Conservation (phyloP, 148 eudicot species). For the Vaccinium vitisidaea region DNA sequence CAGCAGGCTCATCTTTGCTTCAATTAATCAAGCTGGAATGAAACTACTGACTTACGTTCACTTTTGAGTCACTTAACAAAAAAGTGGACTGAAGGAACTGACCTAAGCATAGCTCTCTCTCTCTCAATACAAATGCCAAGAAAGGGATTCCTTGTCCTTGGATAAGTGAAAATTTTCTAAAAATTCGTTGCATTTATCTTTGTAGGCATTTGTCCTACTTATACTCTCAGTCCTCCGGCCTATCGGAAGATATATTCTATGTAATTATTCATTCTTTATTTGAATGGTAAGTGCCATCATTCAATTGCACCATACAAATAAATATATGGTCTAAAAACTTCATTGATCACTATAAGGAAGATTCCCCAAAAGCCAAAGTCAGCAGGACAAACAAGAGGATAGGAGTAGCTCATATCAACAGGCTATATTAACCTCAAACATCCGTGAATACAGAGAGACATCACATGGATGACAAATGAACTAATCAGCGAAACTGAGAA, state of each 20-base stretch:
- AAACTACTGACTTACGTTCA: too few relatives aligned
- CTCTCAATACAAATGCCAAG: too few relatives aligned
- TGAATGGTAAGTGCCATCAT: neutral
- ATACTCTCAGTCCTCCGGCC: too few relatives aligned
- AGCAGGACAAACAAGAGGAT: neutral
- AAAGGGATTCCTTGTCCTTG: too few relatives aligned
- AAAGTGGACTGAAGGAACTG: too few relatives aligned
- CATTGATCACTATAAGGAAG: neutral
- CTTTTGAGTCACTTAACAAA: too few relatives aligned
- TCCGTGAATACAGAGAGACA: neutral
- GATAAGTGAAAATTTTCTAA: too few relatives aligned
- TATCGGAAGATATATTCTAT: neutral
- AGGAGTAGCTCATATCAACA: constrained; percentile 2
- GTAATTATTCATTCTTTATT: neutral
- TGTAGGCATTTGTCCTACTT: too few relatives aligned
- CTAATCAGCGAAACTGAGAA: neutral
- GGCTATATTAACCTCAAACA: constrained; percentile 4
- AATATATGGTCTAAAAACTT: neutral
- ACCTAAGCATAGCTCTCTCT: too few relatives aligned
- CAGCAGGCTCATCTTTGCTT: constrained; percentile 4
- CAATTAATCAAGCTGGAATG: neutral
- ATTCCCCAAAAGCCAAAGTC: neutral
- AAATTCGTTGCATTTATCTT: too few relatives aligned
- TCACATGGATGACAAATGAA: neutral
- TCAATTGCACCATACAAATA: neutral